These are phyloP conservation scores for Crithidia fasciculata DNA, from an alignment of 208 protist genomes.

Conservation along the genomic window DNA sequence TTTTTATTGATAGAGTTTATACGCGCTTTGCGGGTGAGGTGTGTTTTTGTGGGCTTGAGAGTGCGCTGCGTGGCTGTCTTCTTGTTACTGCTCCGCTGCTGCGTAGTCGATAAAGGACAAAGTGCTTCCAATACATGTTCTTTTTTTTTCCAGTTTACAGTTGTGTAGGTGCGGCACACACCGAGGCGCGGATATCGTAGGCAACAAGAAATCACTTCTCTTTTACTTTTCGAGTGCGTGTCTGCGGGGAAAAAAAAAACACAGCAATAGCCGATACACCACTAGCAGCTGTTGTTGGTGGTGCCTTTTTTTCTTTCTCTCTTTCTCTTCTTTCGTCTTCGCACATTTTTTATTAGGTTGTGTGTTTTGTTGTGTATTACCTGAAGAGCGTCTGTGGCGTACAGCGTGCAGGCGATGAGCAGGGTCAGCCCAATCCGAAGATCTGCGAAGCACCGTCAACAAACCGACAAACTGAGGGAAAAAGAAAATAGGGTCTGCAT, in stretches of 20 bases:
- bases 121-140: no score
- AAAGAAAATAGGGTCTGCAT: no score
- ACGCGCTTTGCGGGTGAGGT: not conserved
- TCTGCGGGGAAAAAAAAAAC: not conserved
- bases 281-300: not conserved
- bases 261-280: not conserved
- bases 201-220: not conserved
- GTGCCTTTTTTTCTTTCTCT: not conserved
- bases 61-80: no score
- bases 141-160: no score
- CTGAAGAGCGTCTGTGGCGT: not conserved
- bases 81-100: no score
- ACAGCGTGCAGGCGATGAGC: not conserved
- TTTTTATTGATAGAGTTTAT: no score
- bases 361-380: not conserved
- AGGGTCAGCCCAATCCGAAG: not conserved
- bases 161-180: no score
- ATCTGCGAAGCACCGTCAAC: no score
- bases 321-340: constrained; percentile 2
- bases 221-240: not conserved
- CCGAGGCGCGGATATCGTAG: no score
- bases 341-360: not conserved
- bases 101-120: no score
- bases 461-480: no score
- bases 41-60: not conserved